Evolutionary conservation across 176 grass and related monocot genomes (phyloP), one percentile per base, ranked within the genome.

Genomic region (Canna indica): DNA sequence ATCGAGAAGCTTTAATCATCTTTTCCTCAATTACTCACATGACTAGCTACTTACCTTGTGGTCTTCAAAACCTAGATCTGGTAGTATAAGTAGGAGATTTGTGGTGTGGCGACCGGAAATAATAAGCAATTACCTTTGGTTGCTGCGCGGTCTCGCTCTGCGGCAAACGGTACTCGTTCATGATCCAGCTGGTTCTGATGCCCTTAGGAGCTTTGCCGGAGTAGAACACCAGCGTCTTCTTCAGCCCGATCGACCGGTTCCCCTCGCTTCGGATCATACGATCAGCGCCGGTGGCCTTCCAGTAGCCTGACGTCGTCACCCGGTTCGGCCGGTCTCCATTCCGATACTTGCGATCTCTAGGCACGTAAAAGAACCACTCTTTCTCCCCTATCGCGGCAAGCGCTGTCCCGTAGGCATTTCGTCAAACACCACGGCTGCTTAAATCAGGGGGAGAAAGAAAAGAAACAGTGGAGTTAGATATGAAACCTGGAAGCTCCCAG

Each of bases 221-320:
- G 52, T 97, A 97, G 81, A 97, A 97, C 26, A 97, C 93, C 41
- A 97, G 88, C 31, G 93, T 97, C 90, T 92, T 97, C 84, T 97
- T 97, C 67, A 97, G 74, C 47, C 93, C 93, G 12, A 97, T 91
- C 1, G 88, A 82, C 0, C 86, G 81, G 28, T 81, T 77, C 12
- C 77, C 85, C 38, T 91, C 87, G 17, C 85, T 82, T 6, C 80
- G 75, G 48, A 97, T 88, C 83, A 81, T 85, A 42, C 93, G 78
- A 45, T 91, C 88, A 0, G 93, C 93, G 9, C 93, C 93, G 2
- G 93, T 96, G 0, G 93, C 93, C 79, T 96, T 96, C 93, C 93
- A 96, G 65, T 96, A 96, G 31, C 93, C 93, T 0, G 93, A 91
- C 1, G 88, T 79, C 34, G 93, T 96, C 30, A 96, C 88, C 24